Conservation (phyloP, 495 filamentous ascomycete species). For the Apodospora peruviana region DNA sequence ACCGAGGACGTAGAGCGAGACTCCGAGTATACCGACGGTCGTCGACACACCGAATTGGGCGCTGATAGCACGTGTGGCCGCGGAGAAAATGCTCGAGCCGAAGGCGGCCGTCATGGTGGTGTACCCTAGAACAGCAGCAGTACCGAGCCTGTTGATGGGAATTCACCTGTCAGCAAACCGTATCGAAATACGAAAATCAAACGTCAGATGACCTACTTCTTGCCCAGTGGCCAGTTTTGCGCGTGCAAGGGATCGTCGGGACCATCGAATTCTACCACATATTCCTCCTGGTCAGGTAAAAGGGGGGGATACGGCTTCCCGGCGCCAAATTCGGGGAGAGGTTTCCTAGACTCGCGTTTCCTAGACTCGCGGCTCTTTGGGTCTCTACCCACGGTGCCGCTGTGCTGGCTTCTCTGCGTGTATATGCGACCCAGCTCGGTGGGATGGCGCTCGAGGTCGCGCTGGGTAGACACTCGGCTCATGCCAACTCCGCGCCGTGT, state of each 20-base stretch:
- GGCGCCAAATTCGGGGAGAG: constrained; percentile 57
- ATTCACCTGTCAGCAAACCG: too few relatives aligned
- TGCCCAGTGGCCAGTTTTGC: constrained; percentile 73
- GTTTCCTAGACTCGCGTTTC: constrained; percentile 47
- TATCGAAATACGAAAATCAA: too few relatives aligned
- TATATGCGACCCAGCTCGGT: constrained; percentile 73
- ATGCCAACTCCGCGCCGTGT: constrained; percentile 29
- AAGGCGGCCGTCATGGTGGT: constrained; percentile 74
- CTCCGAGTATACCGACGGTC: constrained; percentile 60
- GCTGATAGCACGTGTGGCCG: constrained; percentile 51
- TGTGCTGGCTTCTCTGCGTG: constrained; percentile 69
- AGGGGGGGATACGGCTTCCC: constrained; percentile 74
- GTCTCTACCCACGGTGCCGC: constrained; percentile 61
- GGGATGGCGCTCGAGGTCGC: constrained; percentile 65
- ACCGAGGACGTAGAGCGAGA: constrained; percentile 65
- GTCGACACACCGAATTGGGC: constrained; percentile 47
- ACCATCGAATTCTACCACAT: constrained; percentile 83
- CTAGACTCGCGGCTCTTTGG: constrained; percentile 43
- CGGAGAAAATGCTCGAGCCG: constrained; percentile 62
- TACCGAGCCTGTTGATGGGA: too few relatives aligned
- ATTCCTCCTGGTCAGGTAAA: constrained; percentile 68
- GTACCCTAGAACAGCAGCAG: constrained; percentile 68
- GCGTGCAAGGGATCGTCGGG: constrained; percentile 74
- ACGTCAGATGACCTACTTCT: too few relatives aligned
- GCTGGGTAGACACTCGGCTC: constrained; percentile 56